Percentiles rank a stretch among this genome's conserved stretches.
These are phyloP conservation scores for Clarireedia sp. DNA, from an alignment of 2,329 filamentous ascomycete species.

Conservation along the genomic window DNA sequence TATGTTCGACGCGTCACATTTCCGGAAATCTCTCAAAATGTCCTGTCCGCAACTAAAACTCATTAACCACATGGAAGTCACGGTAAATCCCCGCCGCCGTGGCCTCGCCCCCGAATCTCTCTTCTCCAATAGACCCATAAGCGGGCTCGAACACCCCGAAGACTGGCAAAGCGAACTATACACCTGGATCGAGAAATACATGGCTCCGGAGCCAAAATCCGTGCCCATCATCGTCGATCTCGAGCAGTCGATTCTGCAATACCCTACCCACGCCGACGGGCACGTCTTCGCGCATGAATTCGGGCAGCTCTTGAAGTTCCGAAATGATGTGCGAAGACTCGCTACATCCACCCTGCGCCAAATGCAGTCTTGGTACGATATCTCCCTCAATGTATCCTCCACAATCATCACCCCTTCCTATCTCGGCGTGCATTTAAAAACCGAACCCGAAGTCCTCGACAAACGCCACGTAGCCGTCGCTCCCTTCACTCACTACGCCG, in stretches of 20 bases:
- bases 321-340: constrained; percentile 16
- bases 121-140: constrained; percentile 14
- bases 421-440: constrained; percentile 29
- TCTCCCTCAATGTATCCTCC: constrained; percentile 7
- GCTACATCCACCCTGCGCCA: constrained; percentile 17
- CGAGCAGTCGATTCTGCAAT: constrained; percentile 19
- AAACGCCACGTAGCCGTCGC: constrained; percentile 27
- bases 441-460: constrained; percentile 17
- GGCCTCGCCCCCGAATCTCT: constrained; percentile 22
- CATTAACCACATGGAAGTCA: constrained; percentile 17
- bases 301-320: constrained; percentile 21
- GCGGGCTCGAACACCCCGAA: constrained; percentile 19
- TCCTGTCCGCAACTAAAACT: constrained; percentile 24
- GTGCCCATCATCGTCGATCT: constrained; percentile 23
- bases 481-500: constrained; percentile 26
- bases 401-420: constrained; percentile 12
- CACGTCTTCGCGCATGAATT: constrained; percentile 20
- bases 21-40: constrained; percentile 19
- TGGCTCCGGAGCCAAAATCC: constrained; percentile 11
- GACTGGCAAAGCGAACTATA: constrained; percentile 21
- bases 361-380: constrained; percentile 9
- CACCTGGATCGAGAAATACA: constrained; percentile 20
- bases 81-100: constrained; percentile 13
- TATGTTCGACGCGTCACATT: constrained; percentile 25
- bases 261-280: constrained; percentile 20